Base-by-base conservation (phyloP, 345 rosid species). In the Syzygium oleosum region DNA sequence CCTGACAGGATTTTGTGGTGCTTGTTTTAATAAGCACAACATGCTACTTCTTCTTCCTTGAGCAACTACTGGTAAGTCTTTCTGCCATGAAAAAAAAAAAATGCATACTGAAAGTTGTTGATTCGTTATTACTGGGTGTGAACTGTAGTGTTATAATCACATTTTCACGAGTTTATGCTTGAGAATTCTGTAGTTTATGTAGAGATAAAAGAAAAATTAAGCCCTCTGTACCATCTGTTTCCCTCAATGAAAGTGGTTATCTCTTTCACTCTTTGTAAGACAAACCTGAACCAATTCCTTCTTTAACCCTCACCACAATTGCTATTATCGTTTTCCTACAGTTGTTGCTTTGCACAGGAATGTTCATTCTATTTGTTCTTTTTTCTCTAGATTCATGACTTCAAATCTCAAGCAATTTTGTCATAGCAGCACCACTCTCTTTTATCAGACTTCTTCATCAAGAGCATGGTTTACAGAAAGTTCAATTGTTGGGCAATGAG, bases 21-120 rank as follows among this genome's bases (percentile, higher is more conserved):
- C 98, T 96, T 77, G 96, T 95, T 87, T 91, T 97, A 86, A 94
- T 97, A 87, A 97, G 99, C 94, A 92, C 96, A 13, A 91, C 94
- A 86, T 96, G 98, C 92, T 97, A 97, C 91, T 96, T 97, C 95
- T 97, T 96, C 96, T 96, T 96, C 95, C 96, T 96, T 68, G 98
- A 95, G 93, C 98, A 95, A 89, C 89, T 97, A 89, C 90, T 96
- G 95, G 99, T 97, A 96, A 79, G 95, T 89, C 68, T 16, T 52
- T 89, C 89, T 86, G 77, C 87, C 53, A 34, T 84, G 84, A 68
- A 31, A 41, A 43, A 68, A 43, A 68, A 31, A 46, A 85, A 61
- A 19, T 68, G 34, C 46, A 16, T 31, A 34, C 43, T 68, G 43
- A 34, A 31, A 68, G 46, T 68, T 8, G 21, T 51, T 9, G 43